Base-by-base conservation (phyloP, 108 stramenopile species). In the Pseudonitzschia delicatissima region DNA sequence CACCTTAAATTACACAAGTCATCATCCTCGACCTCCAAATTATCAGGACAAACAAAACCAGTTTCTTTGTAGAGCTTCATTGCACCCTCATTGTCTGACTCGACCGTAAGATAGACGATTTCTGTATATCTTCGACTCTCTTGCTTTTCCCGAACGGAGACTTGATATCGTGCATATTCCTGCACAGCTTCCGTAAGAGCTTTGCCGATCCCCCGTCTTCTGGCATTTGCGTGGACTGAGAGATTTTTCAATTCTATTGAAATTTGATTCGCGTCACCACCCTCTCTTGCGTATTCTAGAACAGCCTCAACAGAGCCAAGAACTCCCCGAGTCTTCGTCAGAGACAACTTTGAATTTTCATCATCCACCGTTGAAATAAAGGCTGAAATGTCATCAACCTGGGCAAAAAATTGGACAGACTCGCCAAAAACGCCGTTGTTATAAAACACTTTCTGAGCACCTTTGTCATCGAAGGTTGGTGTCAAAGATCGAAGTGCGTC, bases 121-220 rank as follows among this genome's bases (percentile, higher is more conserved):
- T n/a, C 53, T 25, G 2, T 18, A 12, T 28, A n/a, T 55, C 18
- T 55, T 55, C 31, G 11, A 31, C 12, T 31, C 0, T 32, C 8
- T 23, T 40, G 23, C 23, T 37, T 13, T 26, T 61, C 21, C 11
- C 20, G 39, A n/a, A 8, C 2, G 1, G 2, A 27, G 29, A 33
- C 31, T 55, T 55, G 31, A n/a, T 23, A 33, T 6, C 32, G 31
- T 23, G 60, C 60, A 61, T 36, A 61, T 6, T 61, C 20, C 40
- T 61, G 60, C 2, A 42, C 60, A 40, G 60, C 60, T 61, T 61
- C 6, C 21, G 25, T 42, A 35, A 61, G 26, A 39, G 60, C 60
- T 25, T 42, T 61, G 26, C 60, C 60, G 13, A 61, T 42, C 18
- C 60, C 60, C 32, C 26, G 35, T 42, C 60, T 21, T 42, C 60